Conservation (phyloP, 2,329 filamentous ascomycete genomes). For the Xylaria sp. region DNA sequence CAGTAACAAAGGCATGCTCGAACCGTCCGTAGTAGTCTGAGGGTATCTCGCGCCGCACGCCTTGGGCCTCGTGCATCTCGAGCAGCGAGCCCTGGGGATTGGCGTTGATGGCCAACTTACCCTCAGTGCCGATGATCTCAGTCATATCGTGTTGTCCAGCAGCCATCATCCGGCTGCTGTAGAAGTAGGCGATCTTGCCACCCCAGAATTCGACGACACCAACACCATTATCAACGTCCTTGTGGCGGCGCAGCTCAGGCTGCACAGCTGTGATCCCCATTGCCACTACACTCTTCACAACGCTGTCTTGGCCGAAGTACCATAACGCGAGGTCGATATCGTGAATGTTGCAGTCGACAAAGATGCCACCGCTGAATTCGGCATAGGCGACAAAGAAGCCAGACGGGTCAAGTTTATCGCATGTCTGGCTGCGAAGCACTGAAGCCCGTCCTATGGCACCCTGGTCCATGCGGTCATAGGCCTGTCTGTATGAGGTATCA, state of each 20-base stretch:
- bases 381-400: conserved; percentile 78
- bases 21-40: conserved; percentile 72
- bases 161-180: conserved; percentile 73
- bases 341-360: conserved; percentile 77
- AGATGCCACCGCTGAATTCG: conserved; percentile 73
- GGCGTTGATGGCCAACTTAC: conserved; percentile 71
- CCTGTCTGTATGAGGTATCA: conserved; percentile 73
- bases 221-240: conserved; percentile 71
- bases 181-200: conserved; percentile 73
- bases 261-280: conserved; percentile 69
- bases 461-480: conserved; percentile 61
- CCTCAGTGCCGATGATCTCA: conserved; percentile 74
- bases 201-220: conserved; percentile 72
- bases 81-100: conserved; percentile 67
- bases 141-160: conserved; percentile 75
- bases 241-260: conserved; percentile 66
- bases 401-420: conserved; percentile 72
- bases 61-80: conserved; percentile 63
- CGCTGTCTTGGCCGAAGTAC: conserved; percentile 68
- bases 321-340: conserved; percentile 75
- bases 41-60: conserved; percentile 70
- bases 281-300: conserved; percentile 66
- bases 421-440: conserved; percentile 73
- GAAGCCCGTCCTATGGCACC: conserved; percentile 70
- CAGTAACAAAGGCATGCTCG: conserved; percentile 70